These are phyloP conservation scores for Rhamnella rubrinervis DNA, from an alignment of 331 rosid genomes.

Conservation along the genomic window DNA sequence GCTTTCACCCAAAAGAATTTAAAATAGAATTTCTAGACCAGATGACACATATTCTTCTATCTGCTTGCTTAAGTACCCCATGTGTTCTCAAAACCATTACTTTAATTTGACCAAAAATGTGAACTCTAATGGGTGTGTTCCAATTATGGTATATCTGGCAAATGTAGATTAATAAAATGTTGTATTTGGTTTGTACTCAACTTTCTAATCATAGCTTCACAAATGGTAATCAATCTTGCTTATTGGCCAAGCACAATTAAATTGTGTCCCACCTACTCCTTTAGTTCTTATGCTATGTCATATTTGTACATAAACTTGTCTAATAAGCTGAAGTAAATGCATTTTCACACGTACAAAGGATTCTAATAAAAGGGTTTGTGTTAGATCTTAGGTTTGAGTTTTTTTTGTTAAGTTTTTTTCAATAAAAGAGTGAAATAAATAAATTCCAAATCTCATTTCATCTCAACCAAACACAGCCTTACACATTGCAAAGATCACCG, in stretches of 20 bases:
- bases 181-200: neutral
- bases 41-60: slow-evolving; percentile 32
- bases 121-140: too few relatives aligned
- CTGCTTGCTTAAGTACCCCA: neutral
- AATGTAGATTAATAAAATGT: neutral
- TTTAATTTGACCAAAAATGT: too few relatives aligned
- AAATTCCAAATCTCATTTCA: too few relatives aligned
- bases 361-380: too few relatives aligned
- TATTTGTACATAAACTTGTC: neutral
- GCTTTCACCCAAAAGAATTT: neutral
- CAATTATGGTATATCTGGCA: too few relatives aligned
- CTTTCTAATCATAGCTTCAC: neutral
- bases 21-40: neutral
- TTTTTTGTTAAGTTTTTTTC: too few relatives aligned
- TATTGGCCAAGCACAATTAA: too few relatives aligned
- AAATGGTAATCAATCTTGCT: neutral
- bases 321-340: too few relatives aligned
- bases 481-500: neutral
- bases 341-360: too few relatives aligned
- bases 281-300: neutral
- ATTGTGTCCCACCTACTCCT: too few relatives aligned
- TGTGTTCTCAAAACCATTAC: neutral
- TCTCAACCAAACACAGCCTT: neutral
- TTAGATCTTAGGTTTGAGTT: too few relatives aligned
- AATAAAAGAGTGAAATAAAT: too few relatives aligned